Percentiles rank a stretch among this genome's conserved stretches.
These are phyloP conservation scores for Herpetospermum pedunculosum DNA, from an alignment of 306 rosid species.

Conservation along the genomic window DNA sequence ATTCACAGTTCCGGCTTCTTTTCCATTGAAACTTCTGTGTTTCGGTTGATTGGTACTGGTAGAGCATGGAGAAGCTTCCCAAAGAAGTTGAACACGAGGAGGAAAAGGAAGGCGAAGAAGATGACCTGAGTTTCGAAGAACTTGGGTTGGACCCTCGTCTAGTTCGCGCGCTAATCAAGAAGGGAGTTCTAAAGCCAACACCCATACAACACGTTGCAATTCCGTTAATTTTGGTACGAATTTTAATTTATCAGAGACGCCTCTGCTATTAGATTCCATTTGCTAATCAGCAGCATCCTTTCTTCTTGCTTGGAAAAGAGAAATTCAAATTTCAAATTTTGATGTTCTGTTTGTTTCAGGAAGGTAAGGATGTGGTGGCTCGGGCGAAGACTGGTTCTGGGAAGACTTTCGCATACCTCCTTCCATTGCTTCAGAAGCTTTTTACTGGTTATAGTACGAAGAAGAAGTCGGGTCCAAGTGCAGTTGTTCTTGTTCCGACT, in stretches of 20 bases:
- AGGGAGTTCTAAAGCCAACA: conserved; percentile 51
- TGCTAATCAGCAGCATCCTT: background rate
- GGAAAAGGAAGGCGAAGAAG: conserved; percentile 19
- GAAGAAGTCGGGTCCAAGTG: conserved; percentile 66
- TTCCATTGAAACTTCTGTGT: background rate
- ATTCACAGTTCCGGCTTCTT: background rate
- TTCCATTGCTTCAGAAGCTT: conserved; percentile 84
- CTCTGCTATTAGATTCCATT: background rate
- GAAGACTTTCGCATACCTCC: conserved; percentile 81
- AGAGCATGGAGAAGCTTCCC: background rate
- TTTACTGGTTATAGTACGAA: conserved; percentile 30
- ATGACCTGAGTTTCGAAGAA: conserved; percentile 43
- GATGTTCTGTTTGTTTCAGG: conserved; percentile 21
- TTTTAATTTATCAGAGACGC: background rate
- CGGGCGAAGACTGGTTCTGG: conserved; percentile 96
- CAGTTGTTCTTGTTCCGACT: conserved; percentile 66
- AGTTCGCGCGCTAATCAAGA: conserved; percentile 41
- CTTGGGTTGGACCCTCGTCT: conserved; percentile 60
- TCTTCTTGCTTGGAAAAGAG: background rate
- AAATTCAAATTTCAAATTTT: background rate
- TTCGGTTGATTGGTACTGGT: background rate
- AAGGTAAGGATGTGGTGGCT: conserved; percentile 94
- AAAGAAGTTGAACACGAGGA: conserved; percentile 9
- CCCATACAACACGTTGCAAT: conserved; percentile 81
- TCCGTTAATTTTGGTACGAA: conserved; percentile 49